Evolutionary conservation across 129 eudicot species (phyloP), one percentile per base, ranked within the genome.

Genomic region (Oenanthe sinensis): DNA sequence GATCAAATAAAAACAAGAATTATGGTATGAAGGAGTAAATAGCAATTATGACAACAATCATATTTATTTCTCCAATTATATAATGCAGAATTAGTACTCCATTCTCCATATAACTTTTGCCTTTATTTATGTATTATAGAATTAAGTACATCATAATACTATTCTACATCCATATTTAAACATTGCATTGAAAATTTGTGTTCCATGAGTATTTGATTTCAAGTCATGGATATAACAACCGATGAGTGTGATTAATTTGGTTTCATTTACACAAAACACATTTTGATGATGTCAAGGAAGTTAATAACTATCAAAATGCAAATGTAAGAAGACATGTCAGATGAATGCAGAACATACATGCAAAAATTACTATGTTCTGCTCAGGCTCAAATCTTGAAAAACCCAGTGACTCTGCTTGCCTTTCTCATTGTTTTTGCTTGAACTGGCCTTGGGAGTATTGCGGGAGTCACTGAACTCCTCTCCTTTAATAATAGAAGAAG

Each of bases 311-410:
- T 65, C 4, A 69, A 69, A 14, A 19, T 17, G 37, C 74, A 69
- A 4, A 69, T 37, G 47, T 37, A 69, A 69, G 74, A 69, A 69
- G n/a, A 16, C 17, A 36, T 14, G 74, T 37, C 6, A 39, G 40
- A 36, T 15, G 45, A 7, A 69, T 69, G 42, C 74, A 68, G 74
- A 28, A 30, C 71, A 65, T 33, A 30, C 72, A 68, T 37, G 74
- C 14, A 15, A 69, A 37, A 69, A 69, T 37, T 4, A 74, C 36
- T 74, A 74, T 26, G 77, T 74, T 46, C 77, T 46, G 77, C 60
- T 74, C 77, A 46, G 50, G 77, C 77, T 74, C 33, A 74, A 33
- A 74, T 74, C 77, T 74, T 46, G 58, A 42, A 74, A 74, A 74
- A 74, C 33, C 77, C 77, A 74, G 17, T 14, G 77, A 46, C 39